Conservation (phyloP, 176 grass and related monocot species). For the Carex kokanica region DNA sequence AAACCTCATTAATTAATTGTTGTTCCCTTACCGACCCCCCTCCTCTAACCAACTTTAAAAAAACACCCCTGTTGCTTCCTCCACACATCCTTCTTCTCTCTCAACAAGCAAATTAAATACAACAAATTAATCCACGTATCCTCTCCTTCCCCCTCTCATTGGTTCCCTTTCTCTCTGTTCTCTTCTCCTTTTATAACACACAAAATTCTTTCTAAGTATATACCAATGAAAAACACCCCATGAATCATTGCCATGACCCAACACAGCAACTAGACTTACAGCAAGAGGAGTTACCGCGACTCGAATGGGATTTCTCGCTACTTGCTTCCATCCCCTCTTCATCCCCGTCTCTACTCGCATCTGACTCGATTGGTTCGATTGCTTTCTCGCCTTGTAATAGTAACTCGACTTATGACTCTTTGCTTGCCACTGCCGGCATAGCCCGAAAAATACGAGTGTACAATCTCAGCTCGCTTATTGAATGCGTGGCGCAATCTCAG, state of each 20-base stretch:
- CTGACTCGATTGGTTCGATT: slow-evolving; percentile 62
- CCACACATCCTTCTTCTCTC: background rate
- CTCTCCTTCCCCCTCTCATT: slow-evolving; percentile 22
- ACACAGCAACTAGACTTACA: slow-evolving; percentile 15
- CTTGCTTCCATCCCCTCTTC: slow-evolving; percentile 55
- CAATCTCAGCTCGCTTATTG: slow-evolving; percentile 16
- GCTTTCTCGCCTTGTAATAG: slow-evolving; percentile 45
- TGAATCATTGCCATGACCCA: slow-evolving; percentile 19
- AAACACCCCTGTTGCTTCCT: background rate
- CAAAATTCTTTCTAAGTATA: background rate
- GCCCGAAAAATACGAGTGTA: slow-evolving; percentile 77
- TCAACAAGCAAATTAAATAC: background rate
- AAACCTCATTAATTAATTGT: background rate
- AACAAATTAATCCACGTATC: slow-evolving; percentile 15
- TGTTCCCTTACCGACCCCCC: background rate
- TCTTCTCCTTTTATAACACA: background rate
- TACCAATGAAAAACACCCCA: slow-evolving; percentile 29
- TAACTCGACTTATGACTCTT: background rate
- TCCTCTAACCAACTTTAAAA: background rate
- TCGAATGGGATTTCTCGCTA: slow-evolving; percentile 73
- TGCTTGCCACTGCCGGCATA: slow-evolving; percentile 72
- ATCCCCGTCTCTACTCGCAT: slow-evolving; percentile 51
- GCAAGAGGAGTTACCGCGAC: slow-evolving; percentile 20
- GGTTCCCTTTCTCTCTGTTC: background rate
- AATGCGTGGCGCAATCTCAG: background rate